These are phyloP conservation scores for Symbiodinium pilosum DNA, from an alignment of 73 alveolate genomes.

Conservation along the genomic window DNA sequence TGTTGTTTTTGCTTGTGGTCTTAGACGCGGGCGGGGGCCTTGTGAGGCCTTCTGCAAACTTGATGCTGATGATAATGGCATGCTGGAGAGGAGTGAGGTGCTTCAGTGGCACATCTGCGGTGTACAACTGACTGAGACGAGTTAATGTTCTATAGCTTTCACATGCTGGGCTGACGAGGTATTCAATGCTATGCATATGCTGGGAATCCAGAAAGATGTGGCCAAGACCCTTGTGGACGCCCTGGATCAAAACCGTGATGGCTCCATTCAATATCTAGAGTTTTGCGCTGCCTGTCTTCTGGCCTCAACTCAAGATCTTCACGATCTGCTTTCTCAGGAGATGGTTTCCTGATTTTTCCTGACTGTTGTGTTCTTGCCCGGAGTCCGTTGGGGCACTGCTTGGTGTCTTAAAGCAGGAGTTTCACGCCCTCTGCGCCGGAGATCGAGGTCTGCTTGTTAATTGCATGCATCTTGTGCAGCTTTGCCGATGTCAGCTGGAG, in stretches of 20 bases:
- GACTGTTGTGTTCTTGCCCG: too few relatives aligned
- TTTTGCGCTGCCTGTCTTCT: constrained; percentile 10
- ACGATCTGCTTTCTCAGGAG: neutral
- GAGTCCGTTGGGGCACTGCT: neutral
- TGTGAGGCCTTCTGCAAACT: neutral
- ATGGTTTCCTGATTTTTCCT: too few relatives aligned
- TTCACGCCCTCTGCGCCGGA: neutral
- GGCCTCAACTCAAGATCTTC: neutral
- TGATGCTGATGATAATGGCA: neutral
- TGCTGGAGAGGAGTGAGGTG: constrained; percentile 12
- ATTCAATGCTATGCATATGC: neutral
- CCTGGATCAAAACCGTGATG: neutral
- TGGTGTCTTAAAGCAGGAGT: neutral
- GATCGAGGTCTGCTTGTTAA: neutral
- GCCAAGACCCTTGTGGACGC: neutral
- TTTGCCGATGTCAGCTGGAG: neutral
- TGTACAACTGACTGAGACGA: too few relatives aligned
- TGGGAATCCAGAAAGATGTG: neutral
- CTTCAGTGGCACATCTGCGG: too few relatives aligned
- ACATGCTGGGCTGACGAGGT: neutral
- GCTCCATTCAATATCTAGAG: neutral
- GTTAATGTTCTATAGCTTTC: too few relatives aligned
- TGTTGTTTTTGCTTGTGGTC: neutral
- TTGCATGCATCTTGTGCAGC: too few relatives aligned
- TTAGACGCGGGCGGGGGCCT: too few relatives aligned